phyloP scores from a whole-genome alignment of 108 stramenopile species.

The Cafeteria roenbergensis region DNA sequence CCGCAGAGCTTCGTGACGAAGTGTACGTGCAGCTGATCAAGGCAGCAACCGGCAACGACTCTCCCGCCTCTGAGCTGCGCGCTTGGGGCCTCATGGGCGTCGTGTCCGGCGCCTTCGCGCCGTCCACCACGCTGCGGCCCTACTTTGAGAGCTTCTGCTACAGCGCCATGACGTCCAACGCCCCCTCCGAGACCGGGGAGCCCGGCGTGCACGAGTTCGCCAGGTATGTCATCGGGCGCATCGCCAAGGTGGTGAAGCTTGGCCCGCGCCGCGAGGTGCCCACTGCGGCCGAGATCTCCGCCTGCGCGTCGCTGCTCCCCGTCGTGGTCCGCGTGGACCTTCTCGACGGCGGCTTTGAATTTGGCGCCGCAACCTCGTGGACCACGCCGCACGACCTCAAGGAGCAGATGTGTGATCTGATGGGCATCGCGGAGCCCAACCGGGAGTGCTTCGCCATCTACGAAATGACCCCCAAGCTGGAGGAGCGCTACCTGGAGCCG shows the following conservation, averaged over 20 bases:
- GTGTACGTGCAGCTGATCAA: constrained; percentile 31
- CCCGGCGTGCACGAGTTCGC: constrained; percentile 18
- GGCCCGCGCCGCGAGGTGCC: constrained; percentile 27
- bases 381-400: constrained; percentile 22
- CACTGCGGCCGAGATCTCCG: constrained; percentile 24
- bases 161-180: not conserved
- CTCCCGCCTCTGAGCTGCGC: constrained; percentile 6
- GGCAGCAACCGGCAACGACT: constrained; percentile 20
- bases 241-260: constrained; percentile 12
- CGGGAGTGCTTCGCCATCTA: not conserved
- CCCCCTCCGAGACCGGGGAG: constrained; percentile 3
- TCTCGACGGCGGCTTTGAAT: constrained; percentile 18
- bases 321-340: constrained; percentile 21
- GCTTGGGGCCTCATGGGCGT: constrained; percentile 25
- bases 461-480: constrained; percentile 18
- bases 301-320: not conserved
- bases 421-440: constrained; percentile 5
- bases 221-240: constrained; percentile 9
- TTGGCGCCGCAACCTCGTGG: constrained; percentile 19
- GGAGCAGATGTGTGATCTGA: not conserved
- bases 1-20: constrained; percentile 25
- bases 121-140: constrained; percentile 18
- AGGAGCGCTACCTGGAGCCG: constrained; percentile 32
- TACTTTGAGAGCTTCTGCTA: constrained; percentile 16
- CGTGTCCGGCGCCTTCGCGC: constrained; percentile 12